phyloP scores from a whole-genome alignment of 1,284 basidiomycete genomes.

The Rhodotorula sp. region DNA sequence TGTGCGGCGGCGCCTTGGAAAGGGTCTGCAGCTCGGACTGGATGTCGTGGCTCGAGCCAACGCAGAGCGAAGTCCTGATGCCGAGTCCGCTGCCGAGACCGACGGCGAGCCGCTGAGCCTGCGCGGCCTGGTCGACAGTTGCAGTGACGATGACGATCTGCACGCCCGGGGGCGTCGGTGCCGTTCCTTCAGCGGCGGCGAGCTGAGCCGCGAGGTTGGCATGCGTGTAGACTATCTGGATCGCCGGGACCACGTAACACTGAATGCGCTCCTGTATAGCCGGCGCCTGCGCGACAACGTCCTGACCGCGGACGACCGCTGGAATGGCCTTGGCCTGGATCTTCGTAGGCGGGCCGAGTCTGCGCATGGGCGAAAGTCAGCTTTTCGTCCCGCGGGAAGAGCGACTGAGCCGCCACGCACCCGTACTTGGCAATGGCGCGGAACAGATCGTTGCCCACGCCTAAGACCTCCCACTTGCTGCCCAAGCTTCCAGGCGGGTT shows the following conservation, averaged over 20 bases:
- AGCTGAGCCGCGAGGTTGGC: conserved; percentile 15
- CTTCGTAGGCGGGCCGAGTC: conserved; percentile 95
- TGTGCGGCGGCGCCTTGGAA: conserved; percentile 86
- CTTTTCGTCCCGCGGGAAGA: conserved; percentile 33
- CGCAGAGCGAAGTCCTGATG: conserved; percentile 79
- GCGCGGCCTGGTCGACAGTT: conserved; percentile 96
- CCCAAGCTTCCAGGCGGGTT: conserved; percentile 68
- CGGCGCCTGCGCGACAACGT: conserved; percentile 97
- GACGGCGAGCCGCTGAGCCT: conserved; percentile 94
- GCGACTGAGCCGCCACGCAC: conserved; percentile 55
- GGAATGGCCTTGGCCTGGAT: conserved; percentile 95
- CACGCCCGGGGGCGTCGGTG: conserved; percentile 65
- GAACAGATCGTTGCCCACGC: conserved; percentile 79
- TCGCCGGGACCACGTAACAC: conserved; percentile 83
- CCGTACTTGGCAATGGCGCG: conserved; percentile 90
- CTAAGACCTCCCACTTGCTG: conserved; percentile 94
- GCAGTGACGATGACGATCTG: conserved; percentile 91
- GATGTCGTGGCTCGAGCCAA: conserved; percentile 55
- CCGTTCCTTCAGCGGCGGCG: conserved; percentile 32
- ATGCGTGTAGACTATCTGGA: conserved; percentile 49
- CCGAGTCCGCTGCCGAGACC: conserved; percentile 89
- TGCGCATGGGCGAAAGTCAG: conserved; percentile 47
- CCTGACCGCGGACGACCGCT: conserved; percentile 86
- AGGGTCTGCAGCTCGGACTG: conserved; percentile 75
- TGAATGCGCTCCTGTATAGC: conserved; percentile 98